phyloP scores from a whole-genome alignment of 2,329 filamentous ascomycete species.

The Cytospora piceicola region DNA sequence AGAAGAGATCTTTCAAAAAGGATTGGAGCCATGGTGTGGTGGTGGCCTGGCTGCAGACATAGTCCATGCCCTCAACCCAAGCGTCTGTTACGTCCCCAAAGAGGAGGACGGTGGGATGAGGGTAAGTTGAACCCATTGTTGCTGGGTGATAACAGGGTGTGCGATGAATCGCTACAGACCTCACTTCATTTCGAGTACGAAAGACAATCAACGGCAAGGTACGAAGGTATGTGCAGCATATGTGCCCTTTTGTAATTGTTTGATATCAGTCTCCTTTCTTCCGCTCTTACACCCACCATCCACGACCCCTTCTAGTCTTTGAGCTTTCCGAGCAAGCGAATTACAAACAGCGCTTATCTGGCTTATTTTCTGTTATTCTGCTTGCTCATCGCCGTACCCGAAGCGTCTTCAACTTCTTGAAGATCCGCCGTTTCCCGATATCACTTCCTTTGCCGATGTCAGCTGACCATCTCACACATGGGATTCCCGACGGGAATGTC shows the following conservation, averaged over 20 bases:
- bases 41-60: conserved; percentile 10
- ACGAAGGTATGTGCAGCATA: conserved; percentile 4
- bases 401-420: too few relatives aligned
- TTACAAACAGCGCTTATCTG: conserved; percentile 3
- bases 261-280: not conserved
- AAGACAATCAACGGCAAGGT: not conserved
- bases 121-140: conserved; percentile 13
- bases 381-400: not conserved
- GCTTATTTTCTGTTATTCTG: conserved; percentile 2
- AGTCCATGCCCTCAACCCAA: conserved; percentile 16
- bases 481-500: conserved; percentile 12
- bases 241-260: conserved; percentile 4
- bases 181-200: not conserved
- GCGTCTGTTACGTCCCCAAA: conserved; percentile 17
- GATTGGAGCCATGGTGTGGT: conserved; percentile 16
- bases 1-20: conserved; percentile 7
- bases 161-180: conserved; percentile 11
- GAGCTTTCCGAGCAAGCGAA: not conserved
- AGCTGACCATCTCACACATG: conserved; percentile 1
- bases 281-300: not conserved
- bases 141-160: not conserved
- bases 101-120: conserved; percentile 4
- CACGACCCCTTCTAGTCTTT: not conserved
- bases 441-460: conserved; percentile 5
- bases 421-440: not conserved